Evolutionary conservation across 2,329 filamentous ascomycete genomes (phyloP), one percentile per base, ranked within the genome.

Genomic region (Cladophialophora bantiana): DNA sequence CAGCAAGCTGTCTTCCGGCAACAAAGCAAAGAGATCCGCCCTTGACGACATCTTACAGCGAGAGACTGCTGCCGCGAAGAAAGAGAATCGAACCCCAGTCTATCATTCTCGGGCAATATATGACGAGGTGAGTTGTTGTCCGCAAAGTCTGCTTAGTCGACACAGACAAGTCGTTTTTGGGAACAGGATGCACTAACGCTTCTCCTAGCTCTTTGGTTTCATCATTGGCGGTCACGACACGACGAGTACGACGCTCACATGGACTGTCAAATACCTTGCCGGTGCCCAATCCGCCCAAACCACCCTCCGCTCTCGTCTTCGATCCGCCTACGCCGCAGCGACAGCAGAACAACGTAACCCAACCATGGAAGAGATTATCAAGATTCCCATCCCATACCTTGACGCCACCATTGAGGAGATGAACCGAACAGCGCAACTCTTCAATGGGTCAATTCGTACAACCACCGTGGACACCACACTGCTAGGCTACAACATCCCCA

Each of bases 181-280:
- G 42, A 48, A 18, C 13, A 5, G 26, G 13, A 48, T 26, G 26
- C 45, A 36, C 59, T 62, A 13, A 53, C 31, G 7, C 12, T 12
- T 40, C 32, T 20, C 72, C 50, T 71, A 79, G 70, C 65, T 78
- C 1, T 77, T 76, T 42, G 77, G 74, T 2, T 77, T 78, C 65
- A 66, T 78, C 2, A 66, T 79, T n/a, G 78, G 79, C 56, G 83
- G 81, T n/a, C 79, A 83, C 65, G 81, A 84, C 56, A 83, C 82
- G 0, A 82, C 79, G 0, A 75, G 78, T 10, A 81, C 78, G 7
- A 79, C 79, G 0, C 69, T 83, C 0, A 67, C 69, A 38, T 83
- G 81, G 81, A 75, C 69, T 1, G 50, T 82, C 9, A 83, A 83
- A 59, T 72, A 73, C 62, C 74, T 83, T 4, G 72, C 77, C n/a